Base-by-base conservation (phyloP, 2,329 filamentous ascomycete genomes). In the Cladobotryum protrusum region DNA sequence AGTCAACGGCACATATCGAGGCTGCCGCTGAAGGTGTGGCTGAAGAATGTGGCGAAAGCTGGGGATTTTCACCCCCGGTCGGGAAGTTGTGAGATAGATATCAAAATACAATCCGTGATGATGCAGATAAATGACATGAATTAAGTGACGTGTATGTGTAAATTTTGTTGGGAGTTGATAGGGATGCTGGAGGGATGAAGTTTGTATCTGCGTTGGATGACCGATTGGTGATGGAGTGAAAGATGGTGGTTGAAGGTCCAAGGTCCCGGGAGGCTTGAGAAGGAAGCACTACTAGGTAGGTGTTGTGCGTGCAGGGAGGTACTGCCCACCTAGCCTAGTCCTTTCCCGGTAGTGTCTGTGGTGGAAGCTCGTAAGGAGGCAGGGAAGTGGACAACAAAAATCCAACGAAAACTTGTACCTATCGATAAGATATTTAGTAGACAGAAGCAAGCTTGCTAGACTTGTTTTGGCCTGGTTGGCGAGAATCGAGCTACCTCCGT, bases 41-140 rank as follows among this genome's bases (percentile, higher is more conserved):
- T 71, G 68, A 60, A 65, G 65, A 68, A 59, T 67, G 68, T 71
- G 68, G 68, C 68, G 68, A 71, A 65, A 71, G 68, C 67, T 70
- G 61, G 51, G 53, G 58, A 59, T 61, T 34, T 52, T 48, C 43
- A 35, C 45, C 46, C 36, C 17, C 43, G n/a, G 29, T 3, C 3
- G 36, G 36, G 15, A 32, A 44, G 41, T 45, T 42, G 37, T 45
- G 49, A 37, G 45, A 32, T 32, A 42, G 43, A 34, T 5, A 40
- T 24, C 42, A 35, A 34, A 12, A 40, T 42, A n/a, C 43, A 48
- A 35, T 43, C 13, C 17, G 36, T 18, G 41, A 17, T 17, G 33
- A 33, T 14, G 15, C 43, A 32, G 44, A n/a, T 18, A 39, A 20
- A 50, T 50, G 20, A 12, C 43, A 47, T 50, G 37, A 33, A 43